Evolutionary conservation across 495 filamentous ascomycete species (phyloP).

Genomic region (Bryoglossum gracile): DNA sequence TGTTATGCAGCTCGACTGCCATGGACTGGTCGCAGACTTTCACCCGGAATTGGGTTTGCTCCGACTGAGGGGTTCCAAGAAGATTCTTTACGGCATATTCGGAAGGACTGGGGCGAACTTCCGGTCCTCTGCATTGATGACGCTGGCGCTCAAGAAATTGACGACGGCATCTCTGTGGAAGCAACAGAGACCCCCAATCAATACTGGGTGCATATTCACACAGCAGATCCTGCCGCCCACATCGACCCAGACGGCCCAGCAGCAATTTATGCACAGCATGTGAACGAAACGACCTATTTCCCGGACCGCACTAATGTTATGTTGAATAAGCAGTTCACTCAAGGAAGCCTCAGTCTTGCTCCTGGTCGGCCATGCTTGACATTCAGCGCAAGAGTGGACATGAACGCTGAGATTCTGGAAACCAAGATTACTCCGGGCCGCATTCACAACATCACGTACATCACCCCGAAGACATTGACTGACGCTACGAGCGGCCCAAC

Average conservation of each 20-base stretch:
- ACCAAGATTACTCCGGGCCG: conserved; percentile 63
- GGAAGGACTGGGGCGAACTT: conserved; percentile 63
- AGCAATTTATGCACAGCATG: conserved; percentile 56
- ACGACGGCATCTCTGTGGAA: conserved; percentile 84
- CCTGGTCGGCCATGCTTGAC: conserved; percentile 64
- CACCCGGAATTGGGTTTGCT: conserved; percentile 18
- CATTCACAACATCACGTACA: conserved; percentile 61
- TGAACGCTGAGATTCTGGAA: conserved; percentile 59
- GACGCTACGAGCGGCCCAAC: neutral
- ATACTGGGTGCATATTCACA: conserved; percentile 82
- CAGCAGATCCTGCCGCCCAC: conserved; percentile 92
- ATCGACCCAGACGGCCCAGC: conserved; percentile 50
- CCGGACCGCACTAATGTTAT: conserved; percentile 68
- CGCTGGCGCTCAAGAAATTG: conserved; percentile 64
- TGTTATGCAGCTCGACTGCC: conserved; percentile 54
- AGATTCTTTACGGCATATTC: conserved; percentile 53
- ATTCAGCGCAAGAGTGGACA: conserved; percentile 65
- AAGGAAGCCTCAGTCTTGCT: conserved; percentile 60
- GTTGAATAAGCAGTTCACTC: conserved; percentile 53
- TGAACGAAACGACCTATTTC: conserved; percentile 63
- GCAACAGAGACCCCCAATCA: conserved; percentile 45
- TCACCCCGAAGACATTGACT: conserved; percentile 48
- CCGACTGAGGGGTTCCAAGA: conserved; percentile 23
- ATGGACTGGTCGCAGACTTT: conserved; percentile 16
- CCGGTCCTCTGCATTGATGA: conserved; percentile 82